Evolutionary conservation across 257 asterid species (phyloP), one percentile per base, ranked within the genome.

Genomic region (Ocimum tenuiflorum): DNA sequence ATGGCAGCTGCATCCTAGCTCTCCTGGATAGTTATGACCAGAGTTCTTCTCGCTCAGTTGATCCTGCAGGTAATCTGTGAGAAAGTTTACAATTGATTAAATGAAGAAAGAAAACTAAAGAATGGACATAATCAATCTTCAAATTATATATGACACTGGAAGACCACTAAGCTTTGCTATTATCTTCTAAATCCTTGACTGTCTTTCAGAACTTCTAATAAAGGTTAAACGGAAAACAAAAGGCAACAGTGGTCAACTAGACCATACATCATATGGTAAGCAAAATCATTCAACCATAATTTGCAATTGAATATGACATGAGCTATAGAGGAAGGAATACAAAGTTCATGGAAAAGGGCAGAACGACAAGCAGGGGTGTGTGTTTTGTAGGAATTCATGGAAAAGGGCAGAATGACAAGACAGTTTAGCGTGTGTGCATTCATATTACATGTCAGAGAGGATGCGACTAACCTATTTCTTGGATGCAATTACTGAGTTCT

Each of bases 31-130:
- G 70, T 76, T 72, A 31, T 75, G 77, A 70, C 82, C 84, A 6
- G 70, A 76, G 82, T 82, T 83, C 75, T 83, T 89, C 71, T 64
- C 71, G 72, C 81, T 77, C 42, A 92, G 80, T 72, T 89, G 96
- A 80, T 89, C 98, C 88, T 86, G 97, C 85, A 92, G 82, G 77
- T 85, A 92, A 82, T 92, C 98, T 92, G 80, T 45, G 72, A 69
- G 70, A 71, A 73, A 68, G 65, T 46, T 66, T 68, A 45, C 65
- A 64, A 71, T 47, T 38, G 33, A 61, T 72, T 64, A 74, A 74
- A 57, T 53, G 42, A 67, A 52, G 56, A 60, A 5, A 3, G 9
- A 14, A 45, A 22, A 58, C 6, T 39, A 67, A n/a, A 46, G 46
- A 68, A 50, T n/a, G 17, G 23, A 23, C 48, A 47, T 43, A 42